These are phyloP conservation scores for Medicago arabica DNA, from an alignment of 306 rosid genomes.

Conservation along the genomic window DNA sequence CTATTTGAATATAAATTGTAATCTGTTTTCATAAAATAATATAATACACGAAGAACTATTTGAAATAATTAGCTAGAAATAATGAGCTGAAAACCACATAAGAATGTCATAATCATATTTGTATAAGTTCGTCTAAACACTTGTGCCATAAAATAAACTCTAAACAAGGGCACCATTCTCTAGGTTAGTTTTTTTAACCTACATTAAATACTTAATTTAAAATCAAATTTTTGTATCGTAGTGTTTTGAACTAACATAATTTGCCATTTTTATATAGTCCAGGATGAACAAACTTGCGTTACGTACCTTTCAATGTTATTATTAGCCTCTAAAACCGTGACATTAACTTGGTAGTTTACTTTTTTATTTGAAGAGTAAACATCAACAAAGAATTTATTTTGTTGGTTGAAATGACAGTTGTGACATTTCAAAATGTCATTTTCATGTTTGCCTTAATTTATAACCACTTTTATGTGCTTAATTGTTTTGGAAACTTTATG, in stretches of 20 bases:
- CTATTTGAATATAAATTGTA: neutral
- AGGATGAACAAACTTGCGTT: neutral
- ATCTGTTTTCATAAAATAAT: neutral
- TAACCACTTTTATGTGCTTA: neutral
- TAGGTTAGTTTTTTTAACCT: neutral
- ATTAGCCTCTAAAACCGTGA: neutral
- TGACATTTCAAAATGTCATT: neutral
- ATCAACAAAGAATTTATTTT: neutral
- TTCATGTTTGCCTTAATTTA: neutral
- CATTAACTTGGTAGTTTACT: too few species aligned
- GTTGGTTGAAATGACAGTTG: slow-evolving; percentile 4
- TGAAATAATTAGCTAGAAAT: neutral
- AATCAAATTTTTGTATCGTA: neutral
- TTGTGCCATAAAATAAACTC: neutral
- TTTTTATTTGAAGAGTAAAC: neutral
- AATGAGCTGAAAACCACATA: neutral
- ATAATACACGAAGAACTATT: neutral
- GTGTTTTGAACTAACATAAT: neutral
- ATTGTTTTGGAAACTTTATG: neutral
- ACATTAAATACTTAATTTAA: neutral
- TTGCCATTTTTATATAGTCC: neutral
- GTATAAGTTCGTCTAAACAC: neutral
- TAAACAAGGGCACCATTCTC: neutral
- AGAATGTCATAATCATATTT: neutral
- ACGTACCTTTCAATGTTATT: neutral